Conservation (phyloP, 2,329 filamentous ascomycete genomes). For the Ceratocystiopsis sp. region DNA sequence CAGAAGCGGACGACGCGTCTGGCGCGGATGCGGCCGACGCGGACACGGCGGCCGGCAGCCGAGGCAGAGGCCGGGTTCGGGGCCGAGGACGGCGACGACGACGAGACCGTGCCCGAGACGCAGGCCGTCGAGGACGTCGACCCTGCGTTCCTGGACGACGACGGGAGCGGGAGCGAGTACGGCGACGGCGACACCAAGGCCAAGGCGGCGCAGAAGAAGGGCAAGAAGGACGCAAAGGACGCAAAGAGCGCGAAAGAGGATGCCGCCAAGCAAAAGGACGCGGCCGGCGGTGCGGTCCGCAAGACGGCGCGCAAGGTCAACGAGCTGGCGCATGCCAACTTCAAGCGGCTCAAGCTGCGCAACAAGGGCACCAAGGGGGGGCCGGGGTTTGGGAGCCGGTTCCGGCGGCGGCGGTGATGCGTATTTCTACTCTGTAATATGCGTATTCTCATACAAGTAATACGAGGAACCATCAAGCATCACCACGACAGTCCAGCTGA, state of each 20-base stretch:
- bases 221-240: constrained; percentile 14
- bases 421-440: no score
- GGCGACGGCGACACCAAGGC: constrained; percentile 10
- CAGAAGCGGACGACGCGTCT: constrained; percentile 61
- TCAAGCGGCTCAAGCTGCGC: constrained; percentile 45
- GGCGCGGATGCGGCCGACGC: constrained; percentile 43
- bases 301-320: constrained; percentile 43
- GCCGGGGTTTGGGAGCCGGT: constrained; percentile 37
- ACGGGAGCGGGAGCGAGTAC: neutral
- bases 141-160: no score
- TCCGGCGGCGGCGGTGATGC: constrained; percentile 30
- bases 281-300: constrained; percentile 27
- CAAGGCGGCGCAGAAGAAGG: constrained; percentile 12
- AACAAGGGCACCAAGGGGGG: constrained; percentile 47
- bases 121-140: no score
- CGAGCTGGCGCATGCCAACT: constrained; percentile 48
- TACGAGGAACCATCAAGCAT: no score
- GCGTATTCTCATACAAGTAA: no score
- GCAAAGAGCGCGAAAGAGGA: constrained; percentile 11
- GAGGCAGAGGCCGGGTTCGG: constrained; percentile 16
- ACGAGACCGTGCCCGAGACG: constrained; percentile 17
- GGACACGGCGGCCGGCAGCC: constrained; percentile 28
- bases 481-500: no score
- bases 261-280: neutral
- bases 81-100: constrained; percentile 14